Evolutionary conservation across 2,329 filamentous ascomycete genomes (phyloP).

Genomic region (Cladosporium sp.): DNA sequence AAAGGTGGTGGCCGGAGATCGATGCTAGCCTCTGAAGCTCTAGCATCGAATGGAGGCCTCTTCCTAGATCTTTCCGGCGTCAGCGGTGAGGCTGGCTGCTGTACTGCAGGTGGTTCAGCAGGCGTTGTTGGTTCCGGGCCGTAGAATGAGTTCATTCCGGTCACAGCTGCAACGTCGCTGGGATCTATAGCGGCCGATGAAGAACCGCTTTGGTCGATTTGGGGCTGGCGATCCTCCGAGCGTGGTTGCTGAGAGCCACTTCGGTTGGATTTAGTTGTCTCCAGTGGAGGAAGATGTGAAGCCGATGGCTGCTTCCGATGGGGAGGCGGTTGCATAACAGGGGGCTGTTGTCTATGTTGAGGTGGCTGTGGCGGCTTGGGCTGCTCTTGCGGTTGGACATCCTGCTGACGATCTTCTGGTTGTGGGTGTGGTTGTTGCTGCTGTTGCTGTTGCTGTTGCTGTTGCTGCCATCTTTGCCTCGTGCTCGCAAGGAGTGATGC

Average conservation of each 20-base stretch:
- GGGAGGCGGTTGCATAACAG: not conserved
- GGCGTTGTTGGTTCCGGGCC: slow-evolving; percentile 17
- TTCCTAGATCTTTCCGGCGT: slow-evolving; percentile 24
- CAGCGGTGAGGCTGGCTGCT: slow-evolving; percentile 16
- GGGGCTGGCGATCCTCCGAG: slow-evolving; percentile 14
- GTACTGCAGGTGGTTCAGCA: slow-evolving; percentile 8
- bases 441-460: not conserved
- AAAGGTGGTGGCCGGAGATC: slow-evolving; percentile 31
- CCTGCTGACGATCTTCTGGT: not conserved
- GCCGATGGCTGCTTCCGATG: slow-evolving; percentile 6
- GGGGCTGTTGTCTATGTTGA: not conserved
- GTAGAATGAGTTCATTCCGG: slow-evolving; percentile 24
- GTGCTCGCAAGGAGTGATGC: slow-evolving; percentile 7
- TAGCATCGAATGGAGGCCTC: slow-evolving; percentile 18
- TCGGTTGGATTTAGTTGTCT: slow-evolving; percentile 10
- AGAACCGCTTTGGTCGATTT: slow-evolving; percentile 17
- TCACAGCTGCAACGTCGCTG: slow-evolving; percentile 22
- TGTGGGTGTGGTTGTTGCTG: too few relatives aligned
- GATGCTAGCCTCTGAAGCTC: slow-evolving; percentile 17
- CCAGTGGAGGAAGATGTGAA: slow-evolving; percentile 14
- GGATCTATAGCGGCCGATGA: slow-evolving; percentile 22
- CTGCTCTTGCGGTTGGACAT: not conserved
- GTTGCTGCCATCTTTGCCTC: slow-evolving; percentile 10
- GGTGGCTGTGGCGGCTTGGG: not conserved
- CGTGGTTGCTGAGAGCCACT: not conserved